Evolutionary conservation across 1,284 basidiomycete species (phyloP).

Genomic region (Kwoniella shivajii): DNA sequence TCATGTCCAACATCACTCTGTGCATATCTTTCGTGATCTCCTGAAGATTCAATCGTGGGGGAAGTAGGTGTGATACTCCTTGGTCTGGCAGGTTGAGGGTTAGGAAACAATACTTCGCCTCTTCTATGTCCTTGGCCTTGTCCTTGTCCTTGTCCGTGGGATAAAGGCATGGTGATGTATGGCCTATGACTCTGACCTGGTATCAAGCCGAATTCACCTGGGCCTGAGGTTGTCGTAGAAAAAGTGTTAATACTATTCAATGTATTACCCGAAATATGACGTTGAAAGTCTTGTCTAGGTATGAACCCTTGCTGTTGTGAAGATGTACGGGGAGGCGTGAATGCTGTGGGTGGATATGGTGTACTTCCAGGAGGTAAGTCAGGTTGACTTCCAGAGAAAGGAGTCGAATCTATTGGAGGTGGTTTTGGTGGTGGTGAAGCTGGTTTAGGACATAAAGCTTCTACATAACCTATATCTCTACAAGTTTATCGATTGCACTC

Average conservation of each 20-base stretch:
- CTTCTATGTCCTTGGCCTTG: too few relatives aligned
- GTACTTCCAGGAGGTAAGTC: not conserved
- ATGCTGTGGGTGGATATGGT: not conserved
- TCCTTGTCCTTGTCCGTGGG: conserved; percentile 1
- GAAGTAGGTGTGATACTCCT: conserved; percentile 14
- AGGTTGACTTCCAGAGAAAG: not conserved
- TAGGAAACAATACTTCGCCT: conserved; percentile 11
- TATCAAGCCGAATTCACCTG: conserved; percentile 1
- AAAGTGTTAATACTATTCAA: conserved; percentile 31
- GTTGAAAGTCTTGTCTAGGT: conserved; percentile 16
- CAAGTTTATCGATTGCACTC: not conserved
- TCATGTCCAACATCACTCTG: conserved; percentile 30
- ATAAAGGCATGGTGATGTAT: conserved; percentile 23
- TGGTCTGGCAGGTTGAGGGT: conserved; percentile 9
- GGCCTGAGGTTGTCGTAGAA: conserved; percentile 27
- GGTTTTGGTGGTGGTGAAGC: conserved; percentile 5
- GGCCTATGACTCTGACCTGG: conserved; percentile 5
- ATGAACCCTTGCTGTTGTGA: conserved; percentile 30
- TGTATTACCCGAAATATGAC: conserved; percentile 35
- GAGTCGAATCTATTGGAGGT: conserved; percentile 1
- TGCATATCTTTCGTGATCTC: conserved; percentile 9
- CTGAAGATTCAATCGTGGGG: not conserved
- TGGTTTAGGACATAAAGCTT: conserved; percentile 39
- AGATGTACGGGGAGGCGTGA: not conserved
- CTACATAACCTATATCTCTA: conserved; percentile 50